Conservation (phyloP, 139 green algal species). For the Chlorella sp. region DNA sequence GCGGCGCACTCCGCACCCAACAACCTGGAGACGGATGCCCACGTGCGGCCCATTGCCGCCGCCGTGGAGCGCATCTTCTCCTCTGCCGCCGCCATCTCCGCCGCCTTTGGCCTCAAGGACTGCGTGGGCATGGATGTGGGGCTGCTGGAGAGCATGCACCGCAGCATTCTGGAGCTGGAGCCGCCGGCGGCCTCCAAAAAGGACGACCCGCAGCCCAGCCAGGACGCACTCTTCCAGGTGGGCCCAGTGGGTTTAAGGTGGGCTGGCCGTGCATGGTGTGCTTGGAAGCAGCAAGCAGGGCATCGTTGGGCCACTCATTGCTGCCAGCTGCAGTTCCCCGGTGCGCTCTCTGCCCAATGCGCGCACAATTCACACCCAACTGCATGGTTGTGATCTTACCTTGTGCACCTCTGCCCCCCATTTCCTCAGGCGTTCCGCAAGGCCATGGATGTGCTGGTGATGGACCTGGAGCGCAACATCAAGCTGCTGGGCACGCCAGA, state of each 20-base stretch:
- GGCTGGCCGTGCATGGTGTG: no score
- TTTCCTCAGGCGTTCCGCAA: slow-evolving; percentile 59
- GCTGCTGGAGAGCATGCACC: slow-evolving; percentile 72
- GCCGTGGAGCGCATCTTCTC: slow-evolving; percentile 83
- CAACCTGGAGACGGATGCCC: slow-evolving; percentile 34
- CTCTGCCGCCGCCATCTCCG: slow-evolving; percentile 79
- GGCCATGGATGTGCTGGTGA: slow-evolving; percentile 62
- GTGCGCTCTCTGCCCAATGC: no score
- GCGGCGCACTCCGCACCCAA: slow-evolving; percentile 30
- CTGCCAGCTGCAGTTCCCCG: no score
- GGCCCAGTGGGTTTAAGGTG: neutral
- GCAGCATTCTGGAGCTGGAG: slow-evolving; percentile 70
- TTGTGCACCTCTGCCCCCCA: neutral
- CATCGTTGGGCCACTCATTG: no score
- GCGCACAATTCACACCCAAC: no score
- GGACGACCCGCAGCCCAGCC: slow-evolving; percentile 61
- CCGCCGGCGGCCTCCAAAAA: slow-evolving; percentile 65
- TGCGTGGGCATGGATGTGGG: slow-evolving; percentile 75
- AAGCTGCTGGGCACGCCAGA: slow-evolving; percentile 76
- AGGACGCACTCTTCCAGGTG: slow-evolving; percentile 72
- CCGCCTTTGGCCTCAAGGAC: slow-evolving; percentile 75
- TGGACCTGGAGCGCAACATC: slow-evolving; percentile 76
- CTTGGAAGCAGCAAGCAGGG: no score
- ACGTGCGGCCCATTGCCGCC: slow-evolving; percentile 51
- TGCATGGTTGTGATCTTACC: neutral